Evolutionary conservation across 441 rosid species (phyloP).

Genomic region (Monsonia emarginata): DNA sequence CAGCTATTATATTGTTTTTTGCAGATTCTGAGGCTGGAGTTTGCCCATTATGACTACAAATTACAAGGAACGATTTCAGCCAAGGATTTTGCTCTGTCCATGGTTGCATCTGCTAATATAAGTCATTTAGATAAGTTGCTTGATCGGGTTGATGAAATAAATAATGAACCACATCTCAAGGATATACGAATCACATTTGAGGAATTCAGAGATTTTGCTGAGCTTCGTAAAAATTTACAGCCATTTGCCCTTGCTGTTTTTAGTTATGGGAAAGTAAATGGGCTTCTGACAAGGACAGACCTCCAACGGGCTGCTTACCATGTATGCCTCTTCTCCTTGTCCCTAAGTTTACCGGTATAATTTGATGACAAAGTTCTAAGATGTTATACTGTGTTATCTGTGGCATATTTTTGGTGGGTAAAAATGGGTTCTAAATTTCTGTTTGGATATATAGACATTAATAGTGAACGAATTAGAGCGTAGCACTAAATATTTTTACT

Average conservation of each 20-base stretch:
- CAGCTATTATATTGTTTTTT: background rate
- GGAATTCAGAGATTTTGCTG: slow-evolving; percentile 70
- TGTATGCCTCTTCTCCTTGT: slow-evolving; percentile 22
- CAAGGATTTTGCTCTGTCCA: slow-evolving; percentile 70
- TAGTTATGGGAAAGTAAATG: slow-evolving; percentile 68
- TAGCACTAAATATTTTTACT: too few relatives aligned
- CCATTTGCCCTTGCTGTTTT: slow-evolving; percentile 70
- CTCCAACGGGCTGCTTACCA: slow-evolving; percentile 71
- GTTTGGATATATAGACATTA: too few relatives aligned
- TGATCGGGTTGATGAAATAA: slow-evolving; percentile 50
- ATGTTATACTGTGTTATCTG: background rate
- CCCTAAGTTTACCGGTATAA: background rate
- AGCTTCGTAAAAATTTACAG: slow-evolving; percentile 54
- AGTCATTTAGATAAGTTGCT: slow-evolving; percentile 47
- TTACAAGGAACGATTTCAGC: slow-evolving; percentile 56
- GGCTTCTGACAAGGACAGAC: slow-evolving; percentile 50
- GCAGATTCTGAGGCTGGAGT: slow-evolving; percentile 68
- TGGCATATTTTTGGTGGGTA: background rate
- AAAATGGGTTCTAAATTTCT: background rate
- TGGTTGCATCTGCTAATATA: slow-evolving; percentile 86
- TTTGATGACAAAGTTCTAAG: background rate
- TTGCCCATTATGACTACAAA: slow-evolving; percentile 71
- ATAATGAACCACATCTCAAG: slow-evolving; percentile 31
- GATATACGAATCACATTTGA: slow-evolving; percentile 44
- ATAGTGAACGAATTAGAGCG: too few relatives aligned